A percentile compares a stretch with the other conserved stretches of the same genome.
These are phyloP conservation scores for Puccinellia tenuiflora DNA, from an alignment of 176 grass and related monocot genomes.

Conservation along the genomic window DNA sequence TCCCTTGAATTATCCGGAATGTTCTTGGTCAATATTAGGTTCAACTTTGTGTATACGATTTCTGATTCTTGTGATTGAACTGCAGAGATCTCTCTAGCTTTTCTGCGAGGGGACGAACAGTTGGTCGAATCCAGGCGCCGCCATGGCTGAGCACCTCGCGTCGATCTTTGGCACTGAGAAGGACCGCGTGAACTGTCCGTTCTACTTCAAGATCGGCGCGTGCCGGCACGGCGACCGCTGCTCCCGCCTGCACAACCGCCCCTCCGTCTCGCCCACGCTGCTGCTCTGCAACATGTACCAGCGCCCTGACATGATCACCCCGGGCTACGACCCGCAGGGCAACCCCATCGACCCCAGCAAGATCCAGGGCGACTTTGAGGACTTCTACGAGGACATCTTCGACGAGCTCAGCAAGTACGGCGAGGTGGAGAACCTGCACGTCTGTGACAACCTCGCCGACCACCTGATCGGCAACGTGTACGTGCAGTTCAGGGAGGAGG, in stretches of 20 bases:
- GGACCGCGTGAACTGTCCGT: slow-evolving; percentile 81
- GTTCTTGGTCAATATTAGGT: neutral
- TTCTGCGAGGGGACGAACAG: neutral
- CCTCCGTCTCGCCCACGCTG: slow-evolving; percentile 61
- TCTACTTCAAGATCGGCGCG: slow-evolving; percentile 83
- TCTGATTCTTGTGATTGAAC: neutral
- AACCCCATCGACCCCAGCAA: slow-evolving; percentile 52
- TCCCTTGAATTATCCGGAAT: neutral
- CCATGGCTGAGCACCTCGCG: slow-evolving; percentile 69
- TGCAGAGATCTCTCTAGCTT: slow-evolving; percentile 21
- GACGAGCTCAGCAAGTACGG: slow-evolving; percentile 83
- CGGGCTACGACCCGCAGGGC: slow-evolving; percentile 61
- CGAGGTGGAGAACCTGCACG: slow-evolving; percentile 75
- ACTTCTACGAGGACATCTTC: slow-evolving; percentile 95
- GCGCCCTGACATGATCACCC: slow-evolving; percentile 73
- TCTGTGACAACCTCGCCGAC: slow-evolving; percentile 92
- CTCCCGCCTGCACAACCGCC: slow-evolving; percentile 73
- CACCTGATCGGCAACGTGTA: slow-evolving; percentile 98
- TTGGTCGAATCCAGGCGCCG: neutral
- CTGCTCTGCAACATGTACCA: slow-evolving; percentile 82
- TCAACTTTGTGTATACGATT: neutral
- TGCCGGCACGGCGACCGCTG: slow-evolving; percentile 69
- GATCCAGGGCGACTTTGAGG: slow-evolving; percentile 93
- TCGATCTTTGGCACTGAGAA: slow-evolving; percentile 85
- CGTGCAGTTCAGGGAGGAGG: slow-evolving; percentile 84